Base-by-base conservation (phyloP, 345 rosid species). In the Pseudoturritis turrita region DNA sequence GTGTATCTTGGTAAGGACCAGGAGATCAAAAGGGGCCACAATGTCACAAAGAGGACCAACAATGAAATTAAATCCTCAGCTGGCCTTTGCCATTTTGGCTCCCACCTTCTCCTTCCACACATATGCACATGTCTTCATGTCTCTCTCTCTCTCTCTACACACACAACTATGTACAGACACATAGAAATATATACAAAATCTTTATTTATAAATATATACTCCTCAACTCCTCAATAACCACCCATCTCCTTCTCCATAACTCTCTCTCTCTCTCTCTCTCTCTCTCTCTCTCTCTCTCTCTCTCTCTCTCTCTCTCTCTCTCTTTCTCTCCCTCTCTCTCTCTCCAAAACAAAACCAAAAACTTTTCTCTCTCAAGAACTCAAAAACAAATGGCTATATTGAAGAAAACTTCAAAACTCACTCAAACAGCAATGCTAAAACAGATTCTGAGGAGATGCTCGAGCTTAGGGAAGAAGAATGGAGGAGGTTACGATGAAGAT, bases 391-490 rank as follows among this genome's bases (percentile, higher is more conserved):
- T 87, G 93, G 91, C 83, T 51, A 39, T 80, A 68, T 41, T 61
- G 12, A 87, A 82, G 68, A 87, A 80, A 68, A 35, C 85, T 26
- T 78, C 74, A 84, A 87, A 79, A 77, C 73, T 79, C 18, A 63
- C 84, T 19, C 92, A 87, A 58, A 58, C 84, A 40, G 81, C 86
- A 50, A 74, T 88, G 56, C 53, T 89, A 46, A 89, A 83, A 59
- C 88, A 87, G 51, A 89, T 87, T 35, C 73, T 89, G 2, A 89
- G 75, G 83, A 82, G 87, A 64, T 87, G 92, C 44, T 89, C 92
- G 0, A 89, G 91, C 74, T 65, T 89, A 26, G 93, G 91, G 19
- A 87, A 83, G 83, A 87, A 72, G 47, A 70, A 77, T 44, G 78
- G 56, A 59, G 74, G 68, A 31, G 83, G 78, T 1, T 77, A 65